These are phyloP conservation scores for Saksenaea vasiformis DNA, from an alignment of 371 early-diverging fungal species.

Conservation along the genomic window DNA sequence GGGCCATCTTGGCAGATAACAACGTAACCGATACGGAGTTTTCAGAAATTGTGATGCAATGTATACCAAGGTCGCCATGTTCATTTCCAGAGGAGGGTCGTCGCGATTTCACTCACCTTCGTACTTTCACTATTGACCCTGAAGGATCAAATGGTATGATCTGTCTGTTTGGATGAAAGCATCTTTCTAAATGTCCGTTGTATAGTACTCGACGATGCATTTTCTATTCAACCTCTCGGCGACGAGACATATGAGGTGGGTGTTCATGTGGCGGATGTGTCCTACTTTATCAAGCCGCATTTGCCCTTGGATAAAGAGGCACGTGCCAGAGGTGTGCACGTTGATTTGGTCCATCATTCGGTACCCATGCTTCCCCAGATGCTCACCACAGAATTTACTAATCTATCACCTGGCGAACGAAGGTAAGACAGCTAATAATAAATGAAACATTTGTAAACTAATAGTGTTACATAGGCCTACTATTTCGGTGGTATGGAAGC, in stretches of 20 bases:
- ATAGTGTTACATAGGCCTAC: slow-evolving; percentile 55
- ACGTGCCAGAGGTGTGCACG: slow-evolving; percentile 84
- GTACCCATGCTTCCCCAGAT: slow-evolving; percentile 97
- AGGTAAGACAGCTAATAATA: slow-evolving; percentile 18
- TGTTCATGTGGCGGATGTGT: slow-evolving; percentile 98
- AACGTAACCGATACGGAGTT: slow-evolving; percentile 62
- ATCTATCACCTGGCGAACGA: slow-evolving; percentile 24
- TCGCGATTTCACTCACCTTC: slow-evolving; percentile 60
- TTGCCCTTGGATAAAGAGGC: slow-evolving; percentile 92
- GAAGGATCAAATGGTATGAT: slow-evolving; percentile 77
- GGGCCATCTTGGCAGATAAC: slow-evolving; percentile 72
- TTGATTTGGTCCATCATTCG: slow-evolving; percentile 85
- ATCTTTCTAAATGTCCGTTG: no score
- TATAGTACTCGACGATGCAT: slow-evolving; percentile 86
- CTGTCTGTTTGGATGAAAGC: neutral
- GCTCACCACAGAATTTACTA: slow-evolving; percentile 75
- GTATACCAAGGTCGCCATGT: slow-evolving; percentile 50
- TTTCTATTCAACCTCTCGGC: slow-evolving; percentile 67
- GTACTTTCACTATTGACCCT: slow-evolving; percentile 92
- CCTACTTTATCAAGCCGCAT: slow-evolving; percentile 87
- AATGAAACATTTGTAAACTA: neutral
- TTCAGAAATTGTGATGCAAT: slow-evolving; percentile 64
- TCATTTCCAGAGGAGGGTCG: slow-evolving; percentile 55
- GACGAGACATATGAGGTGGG: slow-evolving; percentile 81
- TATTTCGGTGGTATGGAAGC: slow-evolving; percentile 86